Base-by-base conservation (phyloP, 2,329 filamentous ascomycete genomes). In the Teratosphaeria gauchensis region DNA sequence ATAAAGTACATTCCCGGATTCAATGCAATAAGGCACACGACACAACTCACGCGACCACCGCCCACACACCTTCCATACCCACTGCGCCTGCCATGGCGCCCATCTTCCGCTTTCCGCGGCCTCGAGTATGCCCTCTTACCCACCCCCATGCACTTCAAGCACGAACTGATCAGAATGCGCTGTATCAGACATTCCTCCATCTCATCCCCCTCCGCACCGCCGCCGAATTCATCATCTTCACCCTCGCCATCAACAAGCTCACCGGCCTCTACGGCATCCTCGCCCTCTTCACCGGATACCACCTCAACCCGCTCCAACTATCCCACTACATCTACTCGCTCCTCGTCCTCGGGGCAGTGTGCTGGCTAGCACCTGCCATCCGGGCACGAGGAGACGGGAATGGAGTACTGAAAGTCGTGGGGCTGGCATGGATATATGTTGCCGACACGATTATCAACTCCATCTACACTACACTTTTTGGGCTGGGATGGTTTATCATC, bases 241-340 rank as follows among this genome's bases (percentile, higher is more conserved):
- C 88, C 11, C 83, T 95, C 63, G 81, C 95, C 58, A 86, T 96
- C 77, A 96, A 96, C 81, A 96, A 96, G 75, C 84, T 92, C 65
- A 92, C 90, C 55, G 92, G 91, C 59, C 80, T 96, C 65, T 96
- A 95, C 75, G 92, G 92, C 64, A 81, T 96, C 51, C 86, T 96
- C 65, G 91, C 92, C 60, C 83, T 96, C 65, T 79, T 96, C 64
- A 95, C 92, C 28, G 92, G 92, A 71, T 91, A 89, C 74, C 80
- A 87, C 66, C 84, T 96, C 62, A 92, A 90, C 57, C 80, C 85
- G 32, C 82, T 94, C 28, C 92, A 96, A 74, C 82, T 96, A 59
- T 89, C 88, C 59, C 94, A 95, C 81, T 96, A 96, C 79, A 81
- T 95, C 54, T 95, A 95, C 80, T 94, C 89, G 30, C 81, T 94